Base-by-base conservation (phyloP, 768 basidiomycete species). In the Holtermannia corniformis region DNA sequence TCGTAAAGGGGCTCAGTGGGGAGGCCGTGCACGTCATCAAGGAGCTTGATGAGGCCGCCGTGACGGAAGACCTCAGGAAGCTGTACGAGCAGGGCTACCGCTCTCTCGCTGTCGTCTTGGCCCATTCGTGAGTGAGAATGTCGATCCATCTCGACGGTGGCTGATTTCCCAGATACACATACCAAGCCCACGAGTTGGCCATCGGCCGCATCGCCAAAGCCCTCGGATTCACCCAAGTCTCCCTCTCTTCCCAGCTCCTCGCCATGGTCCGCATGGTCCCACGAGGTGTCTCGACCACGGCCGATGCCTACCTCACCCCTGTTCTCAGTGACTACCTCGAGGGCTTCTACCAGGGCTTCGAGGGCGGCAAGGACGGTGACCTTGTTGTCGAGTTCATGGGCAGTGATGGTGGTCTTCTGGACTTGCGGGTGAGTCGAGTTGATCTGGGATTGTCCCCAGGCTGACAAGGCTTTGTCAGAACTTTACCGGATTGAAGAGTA, bases 231-330 rank as follows among this genome's bases (percentile, higher is more conserved):
- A 76, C 78, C 4, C 89, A 95, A 43, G 81, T 96, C 61, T 92
- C 89, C 1, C 81, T 87, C 61, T 92, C 90, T 0, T 84, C 87
- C 2, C 59, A 65, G 32, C 59, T 67, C 10, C 41, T 62, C 5
- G 56, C 65, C 2, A 66, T 66, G 65, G 63, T 67, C 52, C 46
- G 45, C 74, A 86, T 92, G 79, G 87, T 95, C 10, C 86, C 90
- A 1, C 84, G 92, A 0, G 92, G 89, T 1, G 82, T 86, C 10
- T 93, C 89, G 0, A 86, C 87, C 0, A 92, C 90, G 0, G 92
- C 89, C 0, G 92, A 96, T 61, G 92, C 92, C 0, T 96, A 96
- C 71, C 81, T 96, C 37, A 95, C 91, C 0, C 92, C 92, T 13
- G 86, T 95, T 56, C 73, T 95, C 22, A 72, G 77, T 10, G 78